phyloP scores from a whole-genome alignment of 176 grass and related monocot species.

The Oryza officinalis region DNA sequence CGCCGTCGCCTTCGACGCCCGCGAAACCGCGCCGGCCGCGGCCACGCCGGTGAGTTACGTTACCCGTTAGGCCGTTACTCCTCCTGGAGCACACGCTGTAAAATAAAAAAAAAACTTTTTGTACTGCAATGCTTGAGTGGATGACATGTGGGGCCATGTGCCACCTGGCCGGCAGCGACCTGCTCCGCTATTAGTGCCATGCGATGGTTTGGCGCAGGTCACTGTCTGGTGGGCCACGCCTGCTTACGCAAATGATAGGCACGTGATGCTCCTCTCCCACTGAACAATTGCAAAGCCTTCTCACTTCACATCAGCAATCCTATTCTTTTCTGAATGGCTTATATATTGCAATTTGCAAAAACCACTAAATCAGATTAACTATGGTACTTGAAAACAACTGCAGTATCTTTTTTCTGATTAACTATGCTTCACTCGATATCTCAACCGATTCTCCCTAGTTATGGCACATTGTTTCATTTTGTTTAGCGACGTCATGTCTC shows the following conservation, averaged over 20 bases:
- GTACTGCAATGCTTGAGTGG: neutral
- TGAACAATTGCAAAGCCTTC: no score
- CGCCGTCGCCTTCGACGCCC: conserved; percentile 78
- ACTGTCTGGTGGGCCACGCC: neutral
- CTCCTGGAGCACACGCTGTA: neutral
- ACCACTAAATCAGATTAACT: neutral
- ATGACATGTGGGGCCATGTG: conserved; percentile 19
- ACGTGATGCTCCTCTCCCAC: neutral
- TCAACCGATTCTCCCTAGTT: no score
- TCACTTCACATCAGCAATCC: no score
- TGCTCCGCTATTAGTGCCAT: neutral
- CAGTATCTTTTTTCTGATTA: neutral
- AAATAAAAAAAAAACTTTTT: neutral
- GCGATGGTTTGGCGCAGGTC: neutral
- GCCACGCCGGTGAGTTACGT: conserved; percentile 53
- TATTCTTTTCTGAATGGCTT: neutral
- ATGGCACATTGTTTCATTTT: no score
- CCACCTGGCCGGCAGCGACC: neutral
- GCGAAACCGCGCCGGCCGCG: conserved; percentile 80
- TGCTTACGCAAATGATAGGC: neutral
- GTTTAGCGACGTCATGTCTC: no score
- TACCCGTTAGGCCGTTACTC: neutral
- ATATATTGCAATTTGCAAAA: neutral
- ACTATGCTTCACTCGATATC: no score
- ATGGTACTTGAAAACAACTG: neutral